phyloP scores from a whole-genome alignment of 441 rosid species.

The Pelargonium fulgidum region DNA sequence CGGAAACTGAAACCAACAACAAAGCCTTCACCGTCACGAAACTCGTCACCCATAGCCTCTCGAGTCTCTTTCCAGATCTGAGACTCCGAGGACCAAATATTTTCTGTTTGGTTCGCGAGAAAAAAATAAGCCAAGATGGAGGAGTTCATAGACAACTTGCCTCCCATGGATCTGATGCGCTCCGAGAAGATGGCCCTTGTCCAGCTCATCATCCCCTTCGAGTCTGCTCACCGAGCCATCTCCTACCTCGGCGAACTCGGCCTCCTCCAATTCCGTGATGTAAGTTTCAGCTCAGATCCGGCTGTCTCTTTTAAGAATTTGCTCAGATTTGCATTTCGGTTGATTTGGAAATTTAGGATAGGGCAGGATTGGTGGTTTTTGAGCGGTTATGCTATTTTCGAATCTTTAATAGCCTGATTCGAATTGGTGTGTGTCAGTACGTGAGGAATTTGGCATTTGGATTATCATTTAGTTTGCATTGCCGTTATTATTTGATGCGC shows the following conservation, averaged over 20 bases:
- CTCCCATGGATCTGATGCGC: conserved; percentile 96
- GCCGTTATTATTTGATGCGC: not conserved
- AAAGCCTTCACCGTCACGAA: not conserved
- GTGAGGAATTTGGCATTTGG: not conserved
- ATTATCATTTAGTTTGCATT: not conserved
- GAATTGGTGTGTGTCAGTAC: not conserved
- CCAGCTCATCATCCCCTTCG: conserved; percentile 90
- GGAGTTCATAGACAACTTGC: conserved; percentile 54
- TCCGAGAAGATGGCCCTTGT: conserved; percentile 93
- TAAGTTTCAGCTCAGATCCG: conserved; percentile 48
- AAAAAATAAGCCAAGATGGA: conserved; percentile 29
- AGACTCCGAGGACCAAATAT: not conserved
- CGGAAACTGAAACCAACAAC: not conserved
- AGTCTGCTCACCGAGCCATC: conserved; percentile 82
- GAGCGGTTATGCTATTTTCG: not conserved
- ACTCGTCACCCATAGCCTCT: not conserved
- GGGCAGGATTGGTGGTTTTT: not conserved
- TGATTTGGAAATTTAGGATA: conserved; percentile 17
- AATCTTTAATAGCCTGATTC: not conserved
- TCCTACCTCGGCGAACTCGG: conserved; percentile 95
- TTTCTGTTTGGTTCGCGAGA: conserved; percentile 23
- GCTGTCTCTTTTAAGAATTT: not conserved
- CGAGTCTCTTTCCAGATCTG: not conserved
- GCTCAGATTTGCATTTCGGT: conserved; percentile 14
- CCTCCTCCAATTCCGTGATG: conserved; percentile 88